phyloP scores from a whole-genome alignment of 2,329 filamentous ascomycete genomes.

The Verticillium zaregamsianum region DNA sequence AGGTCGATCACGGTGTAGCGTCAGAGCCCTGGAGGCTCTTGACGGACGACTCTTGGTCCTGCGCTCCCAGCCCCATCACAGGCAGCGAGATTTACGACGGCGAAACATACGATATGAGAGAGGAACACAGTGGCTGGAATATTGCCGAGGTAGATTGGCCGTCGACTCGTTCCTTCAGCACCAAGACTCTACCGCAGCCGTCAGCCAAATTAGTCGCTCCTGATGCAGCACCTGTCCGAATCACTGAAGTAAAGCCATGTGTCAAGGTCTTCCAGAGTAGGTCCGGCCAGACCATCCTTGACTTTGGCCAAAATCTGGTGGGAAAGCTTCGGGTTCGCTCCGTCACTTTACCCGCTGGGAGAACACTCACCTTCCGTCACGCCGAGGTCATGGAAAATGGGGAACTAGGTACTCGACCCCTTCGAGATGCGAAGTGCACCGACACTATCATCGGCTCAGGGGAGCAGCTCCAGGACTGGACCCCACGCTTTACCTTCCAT shows the following conservation, averaged over 20 bases:
- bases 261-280: no score
- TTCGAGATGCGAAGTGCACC: constrained; percentile 35
- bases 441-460: constrained; percentile 31
- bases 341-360: constrained; percentile 19
- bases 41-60: constrained; percentile 34
- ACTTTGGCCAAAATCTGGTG: constrained; percentile 57
- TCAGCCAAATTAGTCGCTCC: constrained; percentile 20
- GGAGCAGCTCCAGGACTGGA: constrained; percentile 21
- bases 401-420: constrained; percentile 34
- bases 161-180: no score
- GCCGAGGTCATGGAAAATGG: constrained; percentile 51
- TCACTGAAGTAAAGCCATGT: constrained; percentile 15
- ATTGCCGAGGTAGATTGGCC: constrained; percentile 8
- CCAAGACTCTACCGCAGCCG: constrained; percentile 5
- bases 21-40: constrained; percentile 5
- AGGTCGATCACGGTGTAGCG: background rate
- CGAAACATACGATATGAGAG: constrained; percentile 41
- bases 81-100: constrained; percentile 47
- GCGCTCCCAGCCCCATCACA: constrained; percentile 24
- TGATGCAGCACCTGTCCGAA: constrained; percentile 26
- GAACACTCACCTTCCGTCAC: constrained; percentile 40
- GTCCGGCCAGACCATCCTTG: constrained; percentile 29
- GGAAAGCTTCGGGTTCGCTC: constrained; percentile 32
- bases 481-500: constrained; percentile 47
- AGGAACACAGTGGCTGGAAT: constrained; percentile 4